A percentile compares a stretch with the other conserved stretches of the same genome.
Conservation (phyloP, 2,329 filamentous ascomycete genomes). For the Phoma sp. region DNA sequence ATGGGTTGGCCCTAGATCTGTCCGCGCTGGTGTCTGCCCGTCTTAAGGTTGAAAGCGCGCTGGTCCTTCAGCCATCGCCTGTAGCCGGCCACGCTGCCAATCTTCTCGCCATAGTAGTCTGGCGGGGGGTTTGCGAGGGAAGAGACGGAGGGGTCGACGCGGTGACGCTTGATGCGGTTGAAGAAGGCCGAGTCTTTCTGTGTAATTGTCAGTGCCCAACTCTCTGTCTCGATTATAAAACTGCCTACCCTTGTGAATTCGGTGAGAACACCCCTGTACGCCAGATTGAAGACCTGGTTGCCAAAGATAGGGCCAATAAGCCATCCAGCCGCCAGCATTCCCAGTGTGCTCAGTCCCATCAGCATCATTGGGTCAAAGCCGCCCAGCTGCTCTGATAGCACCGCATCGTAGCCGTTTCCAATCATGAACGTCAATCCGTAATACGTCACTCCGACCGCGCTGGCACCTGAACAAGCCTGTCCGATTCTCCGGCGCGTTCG, state of each 20-base stretch:
- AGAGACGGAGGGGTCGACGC: constrained; percentile 88
- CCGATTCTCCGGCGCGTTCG: constrained; percentile 84
- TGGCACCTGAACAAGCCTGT: constrained; percentile 74
- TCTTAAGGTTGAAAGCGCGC: constrained; percentile 86
- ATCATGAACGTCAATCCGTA: constrained; percentile 71
- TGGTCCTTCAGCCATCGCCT: constrained; percentile 97
- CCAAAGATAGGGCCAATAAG: constrained; percentile 83
- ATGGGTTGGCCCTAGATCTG: constrained; percentile 22
- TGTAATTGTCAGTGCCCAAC: constrained; percentile 3
- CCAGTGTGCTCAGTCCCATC: constrained; percentile 78
- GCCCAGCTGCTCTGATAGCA: constrained; percentile 71
- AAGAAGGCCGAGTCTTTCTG: constrained; percentile 96
- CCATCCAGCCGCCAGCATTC: constrained; percentile 84
- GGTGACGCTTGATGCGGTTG: constrained; percentile 85
- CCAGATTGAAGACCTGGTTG: constrained; percentile 76
- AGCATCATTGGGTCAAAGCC: constrained; percentile 89
- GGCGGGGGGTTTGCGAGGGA: constrained; percentile 92
- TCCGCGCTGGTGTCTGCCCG: constrained; percentile 62
- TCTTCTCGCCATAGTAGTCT: constrained; percentile 99
- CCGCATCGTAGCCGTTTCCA: constrained; percentile 72
- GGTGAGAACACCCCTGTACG: constrained; percentile 72
- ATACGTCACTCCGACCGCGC: constrained; percentile 67
- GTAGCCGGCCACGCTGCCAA: constrained; percentile 89
- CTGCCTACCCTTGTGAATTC: constrained; percentile 72
- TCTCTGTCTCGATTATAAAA: not conserved